A percentile compares a stretch with the other conserved stretches of the same genome.
Conservation (phyloP, 2,329 filamentous ascomycete genomes). For the Dactylonectria estremocensis region DNA sequence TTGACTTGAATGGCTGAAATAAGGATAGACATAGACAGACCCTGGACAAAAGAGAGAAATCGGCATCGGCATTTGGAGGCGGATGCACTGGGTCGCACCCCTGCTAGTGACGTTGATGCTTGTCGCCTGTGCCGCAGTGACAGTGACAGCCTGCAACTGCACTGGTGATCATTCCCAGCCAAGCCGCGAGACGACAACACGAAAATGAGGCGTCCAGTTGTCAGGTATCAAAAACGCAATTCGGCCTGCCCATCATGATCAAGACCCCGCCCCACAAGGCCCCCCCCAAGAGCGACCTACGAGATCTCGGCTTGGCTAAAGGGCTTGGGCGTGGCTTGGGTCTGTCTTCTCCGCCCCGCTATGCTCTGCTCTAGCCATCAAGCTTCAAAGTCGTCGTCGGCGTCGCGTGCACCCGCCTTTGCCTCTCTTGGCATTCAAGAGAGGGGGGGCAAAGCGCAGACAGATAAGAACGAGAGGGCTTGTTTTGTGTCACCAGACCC, state of each 20-base stretch:
- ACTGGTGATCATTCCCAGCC: slow-evolving; percentile 22
- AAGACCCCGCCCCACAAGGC: too few species aligned
- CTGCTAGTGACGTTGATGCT: not conserved
- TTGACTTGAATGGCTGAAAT: not conserved
- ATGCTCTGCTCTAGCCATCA: too few species aligned
- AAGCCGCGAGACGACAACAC: slow-evolving; percentile 12
- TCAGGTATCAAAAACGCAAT: too few species aligned
- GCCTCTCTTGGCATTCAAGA: too few species aligned
- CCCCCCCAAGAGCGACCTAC: too few species aligned
- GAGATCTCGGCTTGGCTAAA: too few species aligned
- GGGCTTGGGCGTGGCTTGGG: too few species aligned
- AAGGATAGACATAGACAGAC: not conserved
- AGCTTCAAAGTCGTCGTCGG: too few species aligned
- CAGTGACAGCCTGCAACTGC: not conserved
- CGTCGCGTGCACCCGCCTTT: too few species aligned
- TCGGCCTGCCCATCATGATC: too few species aligned
- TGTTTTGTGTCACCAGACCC: slow-evolving; percentile 11
- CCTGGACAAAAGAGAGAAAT: not conserved
- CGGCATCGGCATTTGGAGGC: not conserved
- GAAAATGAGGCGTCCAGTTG: not conserved
- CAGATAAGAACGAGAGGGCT: not conserved
- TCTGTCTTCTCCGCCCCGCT: too few species aligned
- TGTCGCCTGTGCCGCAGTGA: not conserved
- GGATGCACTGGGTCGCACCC: not conserved
- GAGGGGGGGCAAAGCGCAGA: not conserved